phyloP scores from a whole-genome alignment of 2,329 filamentous ascomycete species.

The Cryphonectria carpinicola region DNA sequence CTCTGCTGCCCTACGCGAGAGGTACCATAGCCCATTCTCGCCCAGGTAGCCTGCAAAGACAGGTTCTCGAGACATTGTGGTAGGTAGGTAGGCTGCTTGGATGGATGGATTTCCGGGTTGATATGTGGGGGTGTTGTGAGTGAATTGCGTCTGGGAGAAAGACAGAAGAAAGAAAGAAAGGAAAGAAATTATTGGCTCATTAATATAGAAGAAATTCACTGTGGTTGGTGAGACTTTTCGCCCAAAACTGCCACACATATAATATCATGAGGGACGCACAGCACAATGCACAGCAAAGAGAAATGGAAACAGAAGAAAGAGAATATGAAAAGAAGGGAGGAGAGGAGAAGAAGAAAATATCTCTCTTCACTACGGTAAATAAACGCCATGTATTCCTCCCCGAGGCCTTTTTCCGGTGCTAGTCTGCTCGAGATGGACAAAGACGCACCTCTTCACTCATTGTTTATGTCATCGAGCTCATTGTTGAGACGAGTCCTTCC shows the following conservation, averaged over 20 bases:
- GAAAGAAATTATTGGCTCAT: no score
- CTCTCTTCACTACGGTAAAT: neutral
- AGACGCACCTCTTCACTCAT: neutral
- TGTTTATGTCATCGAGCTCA: neutral
- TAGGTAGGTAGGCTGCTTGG: neutral
- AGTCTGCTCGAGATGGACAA: constrained; percentile 1
- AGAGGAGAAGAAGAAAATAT: neutral
- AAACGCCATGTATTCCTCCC: neutral
- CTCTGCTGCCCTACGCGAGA: neutral
- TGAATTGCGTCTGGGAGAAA: neutral
- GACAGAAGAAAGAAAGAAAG: neutral
- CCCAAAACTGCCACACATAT: neutral
- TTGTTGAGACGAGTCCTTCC: neutral
- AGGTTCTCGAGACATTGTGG: neutral
- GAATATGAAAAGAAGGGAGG: neutral
- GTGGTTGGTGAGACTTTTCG: neutral
- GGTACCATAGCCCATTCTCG: constrained; percentile 1
- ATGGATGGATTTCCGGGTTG: neutral
- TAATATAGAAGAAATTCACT: neutral
- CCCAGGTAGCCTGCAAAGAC: neutral
- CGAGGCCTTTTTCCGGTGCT: neutral
- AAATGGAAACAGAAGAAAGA: neutral
- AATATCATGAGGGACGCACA: neutral
- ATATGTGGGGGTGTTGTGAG: no score
- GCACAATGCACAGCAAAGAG: neutral